These are phyloP conservation scores for Rhodotorula graminis DNA, from an alignment of 768 basidiomycete species.

Conservation along the genomic window DNA sequence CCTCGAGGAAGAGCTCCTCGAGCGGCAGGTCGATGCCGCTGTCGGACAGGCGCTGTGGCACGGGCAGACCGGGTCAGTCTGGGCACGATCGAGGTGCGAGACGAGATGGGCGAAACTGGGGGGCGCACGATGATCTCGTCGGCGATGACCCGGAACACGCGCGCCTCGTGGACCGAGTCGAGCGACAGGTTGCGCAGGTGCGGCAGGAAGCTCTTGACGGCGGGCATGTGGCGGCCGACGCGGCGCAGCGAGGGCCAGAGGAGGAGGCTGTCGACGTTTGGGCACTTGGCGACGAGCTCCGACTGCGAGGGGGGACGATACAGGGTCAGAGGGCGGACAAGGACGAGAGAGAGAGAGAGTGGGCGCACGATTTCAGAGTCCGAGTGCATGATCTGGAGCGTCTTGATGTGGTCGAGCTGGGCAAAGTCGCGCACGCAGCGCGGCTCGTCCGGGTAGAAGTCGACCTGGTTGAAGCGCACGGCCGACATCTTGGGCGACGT, in stretches of 20 bases:
- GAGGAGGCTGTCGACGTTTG: constrained; percentile 33
- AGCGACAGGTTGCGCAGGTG: constrained; percentile 26
- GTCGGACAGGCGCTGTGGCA: constrained; percentile 5
- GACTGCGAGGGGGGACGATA: neutral
- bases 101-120: no score
- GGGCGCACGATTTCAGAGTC: constrained; percentile 4
- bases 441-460: neutral
- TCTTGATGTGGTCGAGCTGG: constrained; percentile 3
- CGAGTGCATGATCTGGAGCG: constrained; percentile 35
- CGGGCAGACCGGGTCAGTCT: no score
- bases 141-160: constrained; percentile 2
- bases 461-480: constrained; percentile 27
- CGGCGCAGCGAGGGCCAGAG: constrained; percentile 29
- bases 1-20: constrained; percentile 37
- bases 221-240: neutral
- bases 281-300: constrained; percentile 1
- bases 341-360: neutral
- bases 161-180: constrained; percentile 26
- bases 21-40: constrained; percentile 13
- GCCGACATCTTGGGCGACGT: constrained; percentile 5
- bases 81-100: no score
- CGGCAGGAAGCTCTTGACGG: constrained; percentile 14
- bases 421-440: neutral
- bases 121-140: constrained; percentile 21
- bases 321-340: neutral